phyloP scores from a whole-genome alignment of 768 basidiomycete species.

The Hygrocybe punicea region DNA sequence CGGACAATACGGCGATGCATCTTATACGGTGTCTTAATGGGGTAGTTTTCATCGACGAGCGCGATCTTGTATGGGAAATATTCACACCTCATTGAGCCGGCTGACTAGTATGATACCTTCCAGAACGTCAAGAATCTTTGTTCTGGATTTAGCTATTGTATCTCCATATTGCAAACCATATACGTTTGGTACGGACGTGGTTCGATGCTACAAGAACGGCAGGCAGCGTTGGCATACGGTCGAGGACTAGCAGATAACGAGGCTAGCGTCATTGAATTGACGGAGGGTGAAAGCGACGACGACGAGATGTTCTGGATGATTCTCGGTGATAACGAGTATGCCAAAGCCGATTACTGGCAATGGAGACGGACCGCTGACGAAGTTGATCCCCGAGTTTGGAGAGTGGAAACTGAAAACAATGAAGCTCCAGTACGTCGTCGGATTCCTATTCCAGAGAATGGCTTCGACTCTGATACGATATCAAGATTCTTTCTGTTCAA shows the following conservation, averaged over 20 bases:
- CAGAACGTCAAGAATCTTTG: slow-evolving; percentile 68
- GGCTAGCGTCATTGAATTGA: slow-evolving; percentile 49
- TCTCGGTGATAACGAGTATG: slow-evolving; percentile 71
- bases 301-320: slow-evolving; percentile 89
- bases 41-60: slow-evolving; percentile 63
- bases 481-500: slow-evolving; percentile 47
- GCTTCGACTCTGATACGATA: background rate
- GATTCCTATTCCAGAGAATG: background rate
- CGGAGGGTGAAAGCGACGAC: slow-evolving; percentile 57
- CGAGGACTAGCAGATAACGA: slow-evolving; percentile 40
- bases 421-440: slow-evolving; percentile 40
- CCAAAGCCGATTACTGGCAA: slow-evolving; percentile 78
- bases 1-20: slow-evolving; percentile 83
- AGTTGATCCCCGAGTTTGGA: slow-evolving; percentile 57
- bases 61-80: slow-evolving; percentile 54
- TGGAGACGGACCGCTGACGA: slow-evolving; percentile 52
- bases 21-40: slow-evolving; percentile 52
- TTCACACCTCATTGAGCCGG: slow-evolving; percentile 1
- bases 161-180: slow-evolving; percentile 63
- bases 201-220: slow-evolving; percentile 54
- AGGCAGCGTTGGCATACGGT: slow-evolving; percentile 62
- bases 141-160: slow-evolving; percentile 80
- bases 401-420: slow-evolving; percentile 41
- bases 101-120: slow-evolving; percentile 4
- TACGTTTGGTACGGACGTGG: slow-evolving; percentile 85